Evolutionary conservation across 768 basidiomycete species (phyloP).

Genomic region (Hygrophorus russula): DNA sequence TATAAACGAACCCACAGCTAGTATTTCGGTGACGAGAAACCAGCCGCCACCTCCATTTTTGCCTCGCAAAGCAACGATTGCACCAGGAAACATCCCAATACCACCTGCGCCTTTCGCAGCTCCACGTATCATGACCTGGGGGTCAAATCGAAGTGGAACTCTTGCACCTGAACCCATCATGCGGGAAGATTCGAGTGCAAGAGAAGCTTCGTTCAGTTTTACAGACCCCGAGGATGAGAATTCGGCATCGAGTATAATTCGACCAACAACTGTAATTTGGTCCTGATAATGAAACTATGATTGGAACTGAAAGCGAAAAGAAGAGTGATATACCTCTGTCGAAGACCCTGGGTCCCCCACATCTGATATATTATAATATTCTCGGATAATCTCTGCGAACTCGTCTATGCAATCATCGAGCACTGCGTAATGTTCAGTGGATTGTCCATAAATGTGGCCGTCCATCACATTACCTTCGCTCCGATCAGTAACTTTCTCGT

Average conservation of each 20-base stretch:
- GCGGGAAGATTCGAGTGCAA: conserved; percentile 79
- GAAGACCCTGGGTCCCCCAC: conserved; percentile 57
- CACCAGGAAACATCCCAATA: conserved; percentile 79
- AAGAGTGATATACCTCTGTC: conserved; percentile 26
- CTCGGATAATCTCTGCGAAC: conserved; percentile 60
- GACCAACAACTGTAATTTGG: conserved; percentile 58
- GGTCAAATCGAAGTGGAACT: conserved; percentile 62
- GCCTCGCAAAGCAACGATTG: conserved; percentile 76
- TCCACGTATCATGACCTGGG: conserved; percentile 54
- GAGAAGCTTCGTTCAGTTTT: conserved; percentile 64
- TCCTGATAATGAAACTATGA: conserved; percentile 27
- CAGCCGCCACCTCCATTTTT: conserved; percentile 84
- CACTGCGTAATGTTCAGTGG: conserved; percentile 24
- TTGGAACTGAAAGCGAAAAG: conserved; percentile 1
- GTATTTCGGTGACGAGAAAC: conserved; percentile 75
- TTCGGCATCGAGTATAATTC: conserved; percentile 64
- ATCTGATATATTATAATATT: conserved; percentile 61
- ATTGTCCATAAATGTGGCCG: conserved; percentile 3
- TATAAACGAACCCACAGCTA: conserved; percentile 45
- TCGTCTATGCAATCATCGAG: conserved; percentile 87
- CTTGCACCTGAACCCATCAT: conserved; percentile 55
- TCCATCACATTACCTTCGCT: conserved; percentile 53
- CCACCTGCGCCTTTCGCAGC: conserved; percentile 49
- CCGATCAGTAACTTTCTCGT: conserved; percentile 77
- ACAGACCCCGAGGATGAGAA: conserved; percentile 32